Evolutionary conservation across 208 protist species (phyloP), one percentile per base, ranked within the genome.

Genomic region (Crithidia brevicula): DNA sequence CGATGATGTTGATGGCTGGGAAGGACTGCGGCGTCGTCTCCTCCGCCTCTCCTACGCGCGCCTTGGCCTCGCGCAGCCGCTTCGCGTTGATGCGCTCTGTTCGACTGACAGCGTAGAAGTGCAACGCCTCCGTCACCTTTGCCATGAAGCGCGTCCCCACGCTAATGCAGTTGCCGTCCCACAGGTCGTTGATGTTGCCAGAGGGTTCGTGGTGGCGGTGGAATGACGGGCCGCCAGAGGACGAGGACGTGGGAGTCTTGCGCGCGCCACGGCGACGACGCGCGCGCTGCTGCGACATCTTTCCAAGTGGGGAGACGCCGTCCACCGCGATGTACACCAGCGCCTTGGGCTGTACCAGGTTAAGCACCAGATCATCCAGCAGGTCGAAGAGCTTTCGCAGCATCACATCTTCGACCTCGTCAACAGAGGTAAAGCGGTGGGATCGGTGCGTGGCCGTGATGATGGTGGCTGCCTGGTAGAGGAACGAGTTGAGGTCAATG

Each of bases 271-370:
- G 77, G 3, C 91, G 83, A 30, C 99, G 99, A 36, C 99, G 89
- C 11, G 87, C 71, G n/a, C 99, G 91, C 84, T 99, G 99, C 83
- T 99, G 98, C 58, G 99, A 98, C 79, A 99, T 97, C 72, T 99
- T 99, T 8, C 98, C 98, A 20, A 98, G 86, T 11, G 98, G 98
- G 10, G 98, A 98, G 13, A 99, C 93, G 40, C 98, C 98, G 85
- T 99, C 98, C 23, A 93, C 79, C 15, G 88, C 90, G 74, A 99
- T 92, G 82, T 98, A 99, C 6, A 99, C 77, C 8, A 99, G 68
- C 11, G 96, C 96, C 25, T 86, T 73, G 11, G 99, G 99, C 53
- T 87, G 71, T 6, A 99, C 92, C 4, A 99, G 86, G 42, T 82
- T 63, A 43, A 95, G 36, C 11, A 94, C 54, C 18, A 95, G 78